Evolutionary conservation across 106 monocot genomes (phyloP), one percentile per base, ranked within the genome.

Genomic region (Acanthochlamys bracteata): DNA sequence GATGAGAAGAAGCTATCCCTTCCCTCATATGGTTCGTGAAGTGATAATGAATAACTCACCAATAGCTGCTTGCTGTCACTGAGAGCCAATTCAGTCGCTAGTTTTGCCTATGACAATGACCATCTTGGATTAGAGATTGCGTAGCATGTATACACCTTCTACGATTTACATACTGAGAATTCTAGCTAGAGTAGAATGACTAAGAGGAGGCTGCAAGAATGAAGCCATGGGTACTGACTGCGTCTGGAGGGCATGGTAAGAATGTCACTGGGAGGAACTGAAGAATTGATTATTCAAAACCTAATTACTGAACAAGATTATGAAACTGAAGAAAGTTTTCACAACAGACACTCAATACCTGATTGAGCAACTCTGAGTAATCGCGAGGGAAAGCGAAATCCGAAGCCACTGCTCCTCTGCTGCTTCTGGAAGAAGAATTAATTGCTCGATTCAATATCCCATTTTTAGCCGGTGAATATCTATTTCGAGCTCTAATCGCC

Each of bases 91-190:
- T 83, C 79, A 47, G 79, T 79, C 40, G 93, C 85, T 55, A 59
- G 69, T 83, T 86, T 93, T 42, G 93, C 89, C 93, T 93, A 89
- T 43, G 49, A 84, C 79, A 56, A 76, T 69, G 72, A 20, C 12
- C 14, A 65, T 14, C 25, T 39, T 56, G 42, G 46, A 74, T 79
- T 60, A 80, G 61, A 23, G 27, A 70, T 41, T 10, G n/a, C 11
- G 3, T 60, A 39, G 11, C 13, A 39, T 58, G 58, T 11, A 24
- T 12, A 20, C 6, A 58, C 58, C 2, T 24, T 25, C 24, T 23
- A 11, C 25, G 23, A 24, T 16, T 24, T 41, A 11, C 23, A 47
- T 24, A 64, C 13, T 8, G 43, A n/a, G n/a, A n/a, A 12, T 20
- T 64, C 40, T n/a, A 39, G 60, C 39, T 60, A n/a, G 17, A 60